Evolutionary conservation across 83 land plant species (phyloP).

Genomic region (Diphasiastrum complanatum): DNA sequence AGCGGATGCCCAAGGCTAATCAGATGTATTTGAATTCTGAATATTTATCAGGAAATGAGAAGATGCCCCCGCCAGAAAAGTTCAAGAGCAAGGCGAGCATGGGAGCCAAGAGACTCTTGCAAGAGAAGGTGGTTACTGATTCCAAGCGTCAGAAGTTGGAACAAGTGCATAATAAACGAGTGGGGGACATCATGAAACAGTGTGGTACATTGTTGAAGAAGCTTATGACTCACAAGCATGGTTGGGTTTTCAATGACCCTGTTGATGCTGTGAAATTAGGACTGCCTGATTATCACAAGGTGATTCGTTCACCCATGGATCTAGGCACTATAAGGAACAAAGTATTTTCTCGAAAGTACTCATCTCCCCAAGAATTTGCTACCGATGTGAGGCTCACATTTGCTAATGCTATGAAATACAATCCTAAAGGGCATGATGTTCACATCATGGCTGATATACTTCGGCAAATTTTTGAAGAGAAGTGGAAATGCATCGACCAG

Average conservation of each 20-base stretch:
- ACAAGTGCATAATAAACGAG: too few relatives aligned
- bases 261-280: conserved; percentile 9
- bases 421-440: conserved; percentile 9
- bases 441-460: conserved; percentile 9
- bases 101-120: too few relatives aligned
- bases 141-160: too few relatives aligned
- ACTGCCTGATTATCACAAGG: conserved; percentile 13
- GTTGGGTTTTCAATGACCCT: conserved; percentile 6
- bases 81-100: too few relatives aligned
- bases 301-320: conserved; percentile 9
- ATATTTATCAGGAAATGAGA: too few relatives aligned
- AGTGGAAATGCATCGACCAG: not conserved
- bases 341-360: not conserved
- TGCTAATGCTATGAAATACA: conserved; percentile 10
- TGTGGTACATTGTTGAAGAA: conserved; percentile 8
- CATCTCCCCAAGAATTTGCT: conserved; percentile 5
- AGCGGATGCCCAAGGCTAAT: too few relatives aligned
- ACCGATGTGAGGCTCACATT: conserved; percentile 9
- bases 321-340: conserved; percentile 9
- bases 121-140: too few relatives aligned
- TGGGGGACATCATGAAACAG: conserved; percentile 13
- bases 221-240: conserved; percentile 9
- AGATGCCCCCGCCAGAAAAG: too few relatives aligned
- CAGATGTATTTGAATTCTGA: too few relatives aligned
- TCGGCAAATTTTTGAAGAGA: not conserved